Conservation (phyloP, 495 filamentous ascomycete species). For the Trichoderma asperelloides region DNA sequence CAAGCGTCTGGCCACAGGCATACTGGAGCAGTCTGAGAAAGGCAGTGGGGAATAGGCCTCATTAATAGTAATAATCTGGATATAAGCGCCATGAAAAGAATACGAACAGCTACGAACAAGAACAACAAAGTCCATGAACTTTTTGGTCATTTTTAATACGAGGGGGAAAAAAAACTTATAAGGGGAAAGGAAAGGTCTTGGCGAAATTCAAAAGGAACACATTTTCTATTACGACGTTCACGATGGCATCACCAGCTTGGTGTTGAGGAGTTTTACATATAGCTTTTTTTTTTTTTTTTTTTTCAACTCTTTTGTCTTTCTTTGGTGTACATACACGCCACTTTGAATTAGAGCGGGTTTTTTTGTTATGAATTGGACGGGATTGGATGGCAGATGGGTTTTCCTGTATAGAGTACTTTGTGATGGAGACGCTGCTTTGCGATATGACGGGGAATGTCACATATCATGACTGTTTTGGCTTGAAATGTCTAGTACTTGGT, state of each 20-base stretch:
- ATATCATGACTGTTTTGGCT: background rate
- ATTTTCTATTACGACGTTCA: background rate
- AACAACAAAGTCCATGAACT: background rate
- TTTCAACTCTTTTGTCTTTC: background rate
- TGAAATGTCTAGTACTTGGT: background rate
- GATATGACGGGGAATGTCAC: background rate
- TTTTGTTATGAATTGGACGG: background rate
- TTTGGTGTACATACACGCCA: background rate
- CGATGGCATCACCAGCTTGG: constrained; percentile 4
- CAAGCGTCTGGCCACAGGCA: constrained; percentile 56
- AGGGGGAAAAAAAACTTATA: background rate
- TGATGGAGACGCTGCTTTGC: background rate
- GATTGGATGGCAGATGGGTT: background rate
- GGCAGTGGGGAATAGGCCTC: constrained; percentile 15
- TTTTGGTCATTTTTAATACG: background rate
- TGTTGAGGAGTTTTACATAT: constrained; percentile 1
- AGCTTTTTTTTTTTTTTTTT: too few species aligned
- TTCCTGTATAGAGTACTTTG: background rate
- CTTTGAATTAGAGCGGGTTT: background rate
- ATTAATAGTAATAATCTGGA: background rate
- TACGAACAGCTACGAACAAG: background rate
- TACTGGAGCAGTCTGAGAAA: constrained; percentile 47
- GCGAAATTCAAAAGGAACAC: background rate
- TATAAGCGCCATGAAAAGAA: background rate
- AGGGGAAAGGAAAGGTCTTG: background rate